Base-by-base conservation (phyloP, 2,329 filamentous ascomycete genomes). In the Sclerotinia trifoliorum region DNA sequence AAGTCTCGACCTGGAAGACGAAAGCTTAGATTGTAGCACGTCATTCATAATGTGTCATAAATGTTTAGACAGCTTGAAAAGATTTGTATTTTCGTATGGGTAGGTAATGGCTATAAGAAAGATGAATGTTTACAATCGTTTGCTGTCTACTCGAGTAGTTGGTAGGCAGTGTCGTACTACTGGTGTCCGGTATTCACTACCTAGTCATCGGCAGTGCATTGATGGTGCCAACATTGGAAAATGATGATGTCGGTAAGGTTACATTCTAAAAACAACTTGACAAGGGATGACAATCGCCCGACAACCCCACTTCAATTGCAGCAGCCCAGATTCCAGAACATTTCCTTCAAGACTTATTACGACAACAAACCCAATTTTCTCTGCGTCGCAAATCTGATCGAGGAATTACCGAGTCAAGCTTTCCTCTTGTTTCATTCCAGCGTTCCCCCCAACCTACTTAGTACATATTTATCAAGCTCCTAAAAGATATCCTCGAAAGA, bases 301-400 rank as follows among this genome's bases (percentile, higher is more conserved):
- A 35, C 35, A 6, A 15, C 39, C 57, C 39, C 57, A 42, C 39
- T 44, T 29, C 57, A 46, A 32, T 39, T 39, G 42, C 57, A 60
- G 57, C 32, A 57, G 32, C 35, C 46, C 46, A 51, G 32, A 63
- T 63, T 39, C 58, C 58, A 61, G 58, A 61, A 35, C 58, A 48
- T 48, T 13, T 26, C 54, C 15, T 35, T 13, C 29, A 17, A 35
- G 19, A 55, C 24, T 29, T 13, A 42, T 42, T 60, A 48, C 57
- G 2, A 61, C 44, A 13, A 61, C 26, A 24, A 61, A n/a, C 21
- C 11, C 1, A 15, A 17, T 10, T 11, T 35, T n/a, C 19, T 35
- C 26, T 5, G 46, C 24, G 13, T 62, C 58, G 21, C 21, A 19
- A 49, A 35, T n/a, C 35, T 24, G 21, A 17, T 24, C 7, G 7